phyloP scores from a whole-genome alignment of 1,284 basidiomycete genomes.

The Binderoboletus segoi region DNA sequence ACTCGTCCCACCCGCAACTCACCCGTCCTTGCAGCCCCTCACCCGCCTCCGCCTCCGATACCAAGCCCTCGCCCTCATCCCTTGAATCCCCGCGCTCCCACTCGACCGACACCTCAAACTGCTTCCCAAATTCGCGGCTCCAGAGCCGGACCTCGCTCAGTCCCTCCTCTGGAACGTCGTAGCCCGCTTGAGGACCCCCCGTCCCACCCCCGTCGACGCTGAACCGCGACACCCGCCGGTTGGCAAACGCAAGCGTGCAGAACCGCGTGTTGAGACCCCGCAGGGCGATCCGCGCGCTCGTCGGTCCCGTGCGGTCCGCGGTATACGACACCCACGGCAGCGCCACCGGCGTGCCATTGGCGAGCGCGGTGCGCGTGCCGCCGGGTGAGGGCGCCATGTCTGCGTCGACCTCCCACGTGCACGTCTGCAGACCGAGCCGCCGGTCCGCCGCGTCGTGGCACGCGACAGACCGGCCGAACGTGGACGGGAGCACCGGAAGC shows the following conservation, averaged over 20 bases:
- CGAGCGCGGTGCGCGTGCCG: constrained; percentile 5
- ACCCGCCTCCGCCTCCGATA: constrained; percentile 8
- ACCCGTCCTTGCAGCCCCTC: constrained; percentile 49
- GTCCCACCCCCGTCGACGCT: constrained; percentile 38
- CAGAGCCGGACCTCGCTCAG: constrained; percentile 57
- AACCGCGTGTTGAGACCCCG: constrained; percentile 61
- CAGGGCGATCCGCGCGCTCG: constrained; percentile 49
- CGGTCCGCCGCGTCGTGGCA: constrained; percentile 23
- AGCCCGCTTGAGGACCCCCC: constrained; percentile 46
- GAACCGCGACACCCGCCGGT: constrained; percentile 46
- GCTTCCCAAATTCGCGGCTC: constrained; percentile 68
- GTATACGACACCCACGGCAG: constrained; percentile 39
- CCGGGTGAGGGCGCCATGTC: constrained; percentile 38
- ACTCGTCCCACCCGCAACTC: constrained; percentile 73
- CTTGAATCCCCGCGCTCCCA: constrained; percentile 33
- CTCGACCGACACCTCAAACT: constrained; percentile 57
- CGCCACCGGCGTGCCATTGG: not conserved
- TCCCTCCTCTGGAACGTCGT: constrained; percentile 44
- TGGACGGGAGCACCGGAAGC: constrained; percentile 57
- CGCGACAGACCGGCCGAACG: constrained; percentile 34
- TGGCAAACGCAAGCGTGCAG: constrained; percentile 64
- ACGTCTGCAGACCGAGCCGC: constrained; percentile 34
- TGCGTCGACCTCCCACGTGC: constrained; percentile 40
- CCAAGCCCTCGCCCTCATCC: no score
- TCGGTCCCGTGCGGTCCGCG: constrained; percentile 40